These are phyloP conservation scores for Schizophyllum commune DNA, from an alignment of 1,284 basidiomycete species.

Conservation along the genomic window DNA sequence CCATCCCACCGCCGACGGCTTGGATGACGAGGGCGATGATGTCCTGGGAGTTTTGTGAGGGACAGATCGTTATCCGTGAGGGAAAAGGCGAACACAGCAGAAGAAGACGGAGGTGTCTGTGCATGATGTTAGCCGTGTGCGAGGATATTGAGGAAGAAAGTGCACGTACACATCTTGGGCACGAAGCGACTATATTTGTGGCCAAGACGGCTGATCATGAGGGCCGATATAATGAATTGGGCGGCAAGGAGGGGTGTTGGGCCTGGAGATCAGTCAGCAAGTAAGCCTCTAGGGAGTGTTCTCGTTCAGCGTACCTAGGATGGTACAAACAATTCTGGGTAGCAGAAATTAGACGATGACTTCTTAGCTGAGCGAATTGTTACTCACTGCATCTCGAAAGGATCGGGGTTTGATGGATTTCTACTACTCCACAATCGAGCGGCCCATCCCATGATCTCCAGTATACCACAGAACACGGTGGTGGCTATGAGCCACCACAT, in stretches of 20 bases:
- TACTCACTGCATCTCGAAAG: conserved; percentile 34
- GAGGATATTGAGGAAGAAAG: neutral
- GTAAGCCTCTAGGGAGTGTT: neutral
- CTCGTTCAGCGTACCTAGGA: conserved; percentile 5
- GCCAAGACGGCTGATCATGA: conserved; percentile 34
- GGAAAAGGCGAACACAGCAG: conserved; percentile 27
- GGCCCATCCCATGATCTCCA: conserved; percentile 46
- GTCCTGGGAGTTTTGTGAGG: conserved; percentile 26
- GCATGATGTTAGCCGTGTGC: neutral
- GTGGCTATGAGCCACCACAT: conserved; percentile 50
- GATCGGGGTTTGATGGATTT: conserved; percentile 11
- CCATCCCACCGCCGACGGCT: conserved; percentile 45
- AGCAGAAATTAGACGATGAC: neutral
- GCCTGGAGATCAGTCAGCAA: neutral
- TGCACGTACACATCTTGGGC: conserved; percentile 31
- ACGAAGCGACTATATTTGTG: conserved; percentile 36
- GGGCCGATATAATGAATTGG: conserved; percentile 45
- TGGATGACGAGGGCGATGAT: conserved; percentile 45
- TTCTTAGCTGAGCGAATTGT: conserved; percentile 14
- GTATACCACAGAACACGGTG: conserved; percentile 35
- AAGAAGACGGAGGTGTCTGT: conserved; percentile 42
- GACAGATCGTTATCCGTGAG: neutral
- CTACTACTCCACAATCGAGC: conserved; percentile 28
- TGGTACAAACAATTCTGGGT: conserved; percentile 12
- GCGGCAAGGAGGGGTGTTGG: conserved; percentile 47